These are phyloP conservation scores for Annona cherimola DNA, from an alignment of 164 flowering plant species.

Conservation along the genomic window DNA sequence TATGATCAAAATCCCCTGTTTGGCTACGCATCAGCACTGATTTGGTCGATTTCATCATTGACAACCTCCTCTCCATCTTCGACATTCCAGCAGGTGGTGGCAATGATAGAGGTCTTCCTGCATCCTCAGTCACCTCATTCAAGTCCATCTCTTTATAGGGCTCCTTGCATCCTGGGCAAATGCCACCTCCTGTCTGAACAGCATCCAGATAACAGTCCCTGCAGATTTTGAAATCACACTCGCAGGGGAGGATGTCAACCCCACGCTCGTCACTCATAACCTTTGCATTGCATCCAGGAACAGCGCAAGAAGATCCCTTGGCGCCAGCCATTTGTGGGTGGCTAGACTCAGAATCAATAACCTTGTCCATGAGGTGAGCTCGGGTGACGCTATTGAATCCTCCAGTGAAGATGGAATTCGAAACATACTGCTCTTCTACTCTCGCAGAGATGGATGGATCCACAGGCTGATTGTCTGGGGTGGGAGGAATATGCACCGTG, in stretches of 20 bases:
- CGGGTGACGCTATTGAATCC: constrained; percentile 55
- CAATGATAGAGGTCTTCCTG: constrained; percentile 23
- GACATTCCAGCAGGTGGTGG: constrained; percentile 29
- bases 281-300: constrained; percentile 51
- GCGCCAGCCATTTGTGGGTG: constrained; percentile 78
- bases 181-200: constrained; percentile 36
- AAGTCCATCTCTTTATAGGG: constrained; percentile 37
- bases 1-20: constrained; percentile 69
- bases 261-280: constrained; percentile 63
- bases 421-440: constrained; percentile 68
- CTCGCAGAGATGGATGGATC: constrained; percentile 43
- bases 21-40: constrained; percentile 49
- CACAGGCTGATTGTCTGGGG: constrained; percentile 63
- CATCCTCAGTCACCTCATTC: constrained; percentile 27
- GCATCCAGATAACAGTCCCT: constrained; percentile 57
- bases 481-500: constrained; percentile 58
- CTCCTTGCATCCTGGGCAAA: constrained; percentile 61
- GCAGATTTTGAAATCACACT: constrained; percentile 56
- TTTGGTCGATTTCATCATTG: constrained; percentile 46
- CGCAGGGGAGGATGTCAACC: constrained; percentile 56
- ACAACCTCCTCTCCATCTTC: constrained; percentile 54
- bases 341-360: constrained; percentile 47
- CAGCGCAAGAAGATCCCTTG: constrained; percentile 50
- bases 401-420: constrained; percentile 62
- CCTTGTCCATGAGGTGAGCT: constrained; percentile 69